A percentile compares a stretch with the other conserved stretches of the same genome.
phyloP scores from a whole-genome alignment of 1,139 yeast genomes.

The Diutina rugosa region DNA sequence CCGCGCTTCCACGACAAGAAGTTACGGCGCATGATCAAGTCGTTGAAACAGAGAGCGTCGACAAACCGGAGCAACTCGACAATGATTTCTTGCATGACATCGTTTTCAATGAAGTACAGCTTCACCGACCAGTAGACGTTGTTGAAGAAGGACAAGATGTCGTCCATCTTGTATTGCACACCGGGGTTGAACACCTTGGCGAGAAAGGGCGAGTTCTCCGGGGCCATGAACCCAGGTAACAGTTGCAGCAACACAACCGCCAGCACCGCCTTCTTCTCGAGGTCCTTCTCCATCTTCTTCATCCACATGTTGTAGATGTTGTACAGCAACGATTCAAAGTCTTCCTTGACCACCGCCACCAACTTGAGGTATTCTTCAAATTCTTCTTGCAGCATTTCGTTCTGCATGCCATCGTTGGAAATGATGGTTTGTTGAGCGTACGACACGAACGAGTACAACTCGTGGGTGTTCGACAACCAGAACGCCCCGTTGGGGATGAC shows the following conservation, averaged over 20 bases:
- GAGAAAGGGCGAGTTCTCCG: conserved; percentile 75
- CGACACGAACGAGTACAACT: conserved; percentile 84
- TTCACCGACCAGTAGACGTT: conserved; percentile 91
- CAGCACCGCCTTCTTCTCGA: conserved; percentile 85
- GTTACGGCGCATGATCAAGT: conserved; percentile 86
- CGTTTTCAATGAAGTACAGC: conserved; percentile 76
- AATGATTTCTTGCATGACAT: conserved; percentile 76
- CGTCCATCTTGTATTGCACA: conserved; percentile 87
- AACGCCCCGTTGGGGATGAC: conserved; percentile 89
- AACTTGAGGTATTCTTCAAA: conserved; percentile 81
- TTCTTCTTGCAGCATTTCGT: conserved; percentile 84
- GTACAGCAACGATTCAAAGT: conserved; percentile 84
- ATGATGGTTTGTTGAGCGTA: conserved; percentile 86
- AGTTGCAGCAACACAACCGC: conserved; percentile 93
- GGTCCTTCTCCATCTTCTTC: conserved; percentile 85
- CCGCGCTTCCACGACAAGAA: conserved; percentile 98
- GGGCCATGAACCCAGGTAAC: conserved; percentile 90
- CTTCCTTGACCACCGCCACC: conserved; percentile 87
- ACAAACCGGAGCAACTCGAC: conserved; percentile 76
- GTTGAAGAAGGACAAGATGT: conserved; percentile 79
- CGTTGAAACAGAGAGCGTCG: conserved; percentile 93
- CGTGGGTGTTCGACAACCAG: conserved; percentile 96
- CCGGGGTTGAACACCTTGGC: conserved; percentile 69
- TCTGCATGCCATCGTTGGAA: conserved; percentile 66
- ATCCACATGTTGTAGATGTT: conserved; percentile 96